phyloP scores from a whole-genome alignment of 2,329 filamentous ascomycete species.

The Alternaria panax region DNA sequence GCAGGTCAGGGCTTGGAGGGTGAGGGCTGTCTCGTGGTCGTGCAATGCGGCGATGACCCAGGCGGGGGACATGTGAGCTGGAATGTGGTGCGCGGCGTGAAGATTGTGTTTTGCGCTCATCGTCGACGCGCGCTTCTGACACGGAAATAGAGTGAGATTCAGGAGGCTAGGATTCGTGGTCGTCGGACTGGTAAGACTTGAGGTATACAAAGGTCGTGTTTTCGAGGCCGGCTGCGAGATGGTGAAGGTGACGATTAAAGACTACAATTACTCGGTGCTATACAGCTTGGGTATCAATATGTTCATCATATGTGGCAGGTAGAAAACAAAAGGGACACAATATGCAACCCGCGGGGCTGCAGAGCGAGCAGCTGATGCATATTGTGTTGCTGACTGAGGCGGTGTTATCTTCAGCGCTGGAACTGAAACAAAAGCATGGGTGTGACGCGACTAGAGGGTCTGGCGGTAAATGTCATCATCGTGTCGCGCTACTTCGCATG shows the following conservation, averaged over 20 bases:
- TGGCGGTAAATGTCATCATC: slow-evolving; percentile 1
- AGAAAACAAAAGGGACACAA: background rate
- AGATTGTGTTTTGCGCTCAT: slow-evolving; percentile 44
- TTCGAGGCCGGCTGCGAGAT: background rate
- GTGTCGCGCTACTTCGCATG: background rate
- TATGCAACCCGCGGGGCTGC: slow-evolving; percentile 1
- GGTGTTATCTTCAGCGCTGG: background rate
- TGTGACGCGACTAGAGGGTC: slow-evolving; percentile 6
- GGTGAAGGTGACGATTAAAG: slow-evolving; percentile 5
- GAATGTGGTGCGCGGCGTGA: slow-evolving; percentile 42
- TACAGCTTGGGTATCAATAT: background rate
- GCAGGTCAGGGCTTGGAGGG: slow-evolving; percentile 44
- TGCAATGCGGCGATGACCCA: slow-evolving; percentile 43
- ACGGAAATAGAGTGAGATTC: background rate
- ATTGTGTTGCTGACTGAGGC: slow-evolving; percentile 17
- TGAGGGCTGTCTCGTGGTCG: slow-evolving; percentile 45
- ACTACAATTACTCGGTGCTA: slow-evolving; percentile 10
- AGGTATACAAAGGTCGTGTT: background rate
- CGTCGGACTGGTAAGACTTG: background rate
- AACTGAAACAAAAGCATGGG: slow-evolving; percentile 11
- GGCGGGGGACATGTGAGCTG: slow-evolving; percentile 32
- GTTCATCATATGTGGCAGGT: background rate
- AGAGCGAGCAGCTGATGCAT: slow-evolving; percentile 13
- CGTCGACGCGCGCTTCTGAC: background rate
- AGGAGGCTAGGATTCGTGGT: background rate